Base-by-base conservation (phyloP, 1,139 yeast genomes). In the Lizanozyma gosingica region DNA sequence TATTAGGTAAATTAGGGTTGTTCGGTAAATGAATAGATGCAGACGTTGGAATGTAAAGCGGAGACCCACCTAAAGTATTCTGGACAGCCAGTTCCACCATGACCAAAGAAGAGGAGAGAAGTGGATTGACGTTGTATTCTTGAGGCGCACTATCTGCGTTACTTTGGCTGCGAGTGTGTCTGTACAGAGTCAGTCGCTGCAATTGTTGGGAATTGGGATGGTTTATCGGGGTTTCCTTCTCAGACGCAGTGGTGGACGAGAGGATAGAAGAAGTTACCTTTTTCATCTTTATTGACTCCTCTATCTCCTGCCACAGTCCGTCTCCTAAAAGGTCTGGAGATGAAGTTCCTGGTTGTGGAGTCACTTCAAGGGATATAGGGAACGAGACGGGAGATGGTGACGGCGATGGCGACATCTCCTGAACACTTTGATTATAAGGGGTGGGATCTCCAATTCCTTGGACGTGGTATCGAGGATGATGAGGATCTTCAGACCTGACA, bases 221-320 rank as follows among this genome's bases (percentile, higher is more conserved):
- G 11, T 11, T 6, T 48, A 15, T 47, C 44, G 2, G 50, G 46
- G 3, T 52, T 18, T 57, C 60, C 29, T 56, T 60, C 40, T 61
- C 66, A 4, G 63, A 49, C 6, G 29, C 29, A 22, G 29, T 22
- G 14, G 58, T 50, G 27, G 49, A 46, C 2, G 60, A 56, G 36
- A 57, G 47, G 27, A 57, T 51, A 14, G 63, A 57, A 1, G 60
- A 54, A 1, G 64, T 40, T 11, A 39, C 41, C 27, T 40, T 39
- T 18, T 36, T 35, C 33, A 22, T 18, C 34, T 44, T 15, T 17
- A 16, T 8, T 35, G 33, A 35, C 33, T 17, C 22, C 22, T 37
- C 32, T 35, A 14, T 22, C 37, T 34, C 32, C 17, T 14, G 38
- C 29, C 29, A 22, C 29, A 22, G 38, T 27, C 35, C n/a, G 37